Evolutionary conservation across 2,329 filamentous ascomycete genomes (phyloP), one percentile per base, ranked within the genome.

Genomic region (Thelonectria discophora): DNA sequence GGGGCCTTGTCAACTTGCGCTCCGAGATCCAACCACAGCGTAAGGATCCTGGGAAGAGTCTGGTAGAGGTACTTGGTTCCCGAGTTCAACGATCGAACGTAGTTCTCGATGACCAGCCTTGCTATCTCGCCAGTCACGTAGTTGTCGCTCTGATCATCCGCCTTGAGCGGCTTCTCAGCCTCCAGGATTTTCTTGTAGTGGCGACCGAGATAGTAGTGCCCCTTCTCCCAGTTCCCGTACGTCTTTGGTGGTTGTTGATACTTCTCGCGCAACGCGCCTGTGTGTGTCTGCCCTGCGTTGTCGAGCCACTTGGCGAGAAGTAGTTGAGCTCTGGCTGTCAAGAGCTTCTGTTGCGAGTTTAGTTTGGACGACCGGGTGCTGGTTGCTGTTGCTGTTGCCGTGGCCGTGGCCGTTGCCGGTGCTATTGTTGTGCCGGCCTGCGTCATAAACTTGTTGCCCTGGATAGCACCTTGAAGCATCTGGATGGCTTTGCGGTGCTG

Each of bases 141-240:
- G 61, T 86, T 83, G 55, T 93, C 90, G 43, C 86, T 89, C 76
- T 97, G 93, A 65, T 94, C 93, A 27, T 90, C 86, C 17, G 86
- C 82, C 39, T 90, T 88, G 54, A 97, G 86, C 2, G 85, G 81
- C 76, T 93, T 94, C 75, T 98, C 93, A 0, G 93, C 92, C 71
- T 98, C 94, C 3, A 97, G 81, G 4, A 98, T 86, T 76, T 97
- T 99, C 75, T 97, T 96, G 83, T 99, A 99, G 77, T 98, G 93
- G 48, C 94, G 93, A 5, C 95, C 95, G 10, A 99, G 85, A 75
- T 97, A 97, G 75, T 98, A 99, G 74, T 98, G 94, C 0, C 93
- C 94, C 77, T 97, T 98, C 74, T 99, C 95, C 94, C 94, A 99
- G 53, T 87, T 87, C 5, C 82, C 79, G 69, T 83, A 81, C 1